phyloP scores from a whole-genome alignment of 2,329 filamentous ascomycete genomes.

The Microascus cirrosus region DNA sequence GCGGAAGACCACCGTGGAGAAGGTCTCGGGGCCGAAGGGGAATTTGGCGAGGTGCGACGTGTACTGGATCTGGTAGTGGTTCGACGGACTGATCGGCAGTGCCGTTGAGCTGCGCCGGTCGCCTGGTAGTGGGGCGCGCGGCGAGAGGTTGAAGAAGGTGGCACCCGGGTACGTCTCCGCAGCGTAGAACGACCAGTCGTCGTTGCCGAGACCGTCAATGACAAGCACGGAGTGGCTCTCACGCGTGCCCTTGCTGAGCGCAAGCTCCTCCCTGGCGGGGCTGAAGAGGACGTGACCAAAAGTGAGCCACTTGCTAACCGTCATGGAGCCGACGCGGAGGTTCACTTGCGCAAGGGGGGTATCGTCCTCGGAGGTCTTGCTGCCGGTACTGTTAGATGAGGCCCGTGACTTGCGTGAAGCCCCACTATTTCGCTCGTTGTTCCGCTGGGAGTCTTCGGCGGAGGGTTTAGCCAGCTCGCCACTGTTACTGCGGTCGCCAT shows the following conservation, averaged over 20 bases:
- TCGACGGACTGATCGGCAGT: slow-evolving; percentile 48
- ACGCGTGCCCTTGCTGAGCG: slow-evolving; percentile 19
- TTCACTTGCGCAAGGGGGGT: slow-evolving; percentile 62
- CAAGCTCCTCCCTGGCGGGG: slow-evolving; percentile 61
- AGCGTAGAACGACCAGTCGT: slow-evolving; percentile 81
- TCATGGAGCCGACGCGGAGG: slow-evolving; percentile 68
- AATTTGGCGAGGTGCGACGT: slow-evolving; percentile 52
- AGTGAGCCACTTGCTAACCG: slow-evolving; percentile 78
- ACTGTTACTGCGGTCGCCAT: slow-evolving; percentile 12
- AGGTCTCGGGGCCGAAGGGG: slow-evolving; percentile 66
- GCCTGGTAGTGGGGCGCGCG: slow-evolving; percentile 37
- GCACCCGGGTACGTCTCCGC: slow-evolving; percentile 67
- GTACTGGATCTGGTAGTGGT: slow-evolving; percentile 68
- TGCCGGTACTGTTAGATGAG: slow-evolving; percentile 31
- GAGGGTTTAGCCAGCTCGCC: slow-evolving; percentile 17
- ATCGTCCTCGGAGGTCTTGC: slow-evolving; percentile 40
- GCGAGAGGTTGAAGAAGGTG: slow-evolving; percentile 66
- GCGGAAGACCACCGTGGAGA: slow-evolving; percentile 64
- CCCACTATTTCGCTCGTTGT: background rate
- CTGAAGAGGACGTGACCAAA: slow-evolving; percentile 79
- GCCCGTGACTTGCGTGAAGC: slow-evolving; percentile 19
- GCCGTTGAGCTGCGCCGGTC: slow-evolving; percentile 29
- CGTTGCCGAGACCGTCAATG: slow-evolving; percentile 75
- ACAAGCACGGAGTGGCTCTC: slow-evolving; percentile 60
- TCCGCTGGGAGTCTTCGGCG: slow-evolving; percentile 6